Base-by-base conservation (phyloP, 345 rosid genomes). In the Salix suchowensis region DNA sequence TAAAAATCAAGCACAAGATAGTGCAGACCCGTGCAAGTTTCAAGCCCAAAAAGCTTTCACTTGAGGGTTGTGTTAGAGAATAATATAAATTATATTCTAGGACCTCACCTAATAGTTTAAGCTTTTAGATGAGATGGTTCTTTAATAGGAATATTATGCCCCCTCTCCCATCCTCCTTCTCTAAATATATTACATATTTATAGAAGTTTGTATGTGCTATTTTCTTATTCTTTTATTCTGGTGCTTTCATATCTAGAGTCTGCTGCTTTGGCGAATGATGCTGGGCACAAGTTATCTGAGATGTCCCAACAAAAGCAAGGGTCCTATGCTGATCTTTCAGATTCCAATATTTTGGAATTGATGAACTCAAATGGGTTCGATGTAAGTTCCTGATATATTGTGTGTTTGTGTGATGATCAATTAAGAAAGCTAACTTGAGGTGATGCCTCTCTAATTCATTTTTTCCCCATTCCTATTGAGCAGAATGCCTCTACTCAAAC, bases 401-500 rank as follows among this genome's bases (percentile, higher is more conserved):
- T 67, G 30, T 64, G 37, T 68, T 39, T 24, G 23, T 34, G 28
- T 62, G 23, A 12, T 66, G 50, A 10, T 16, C 39, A 46, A 13
- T 58, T 18, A 44, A 30, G 39, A 11, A 44, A 30, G 37, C 64
- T 44, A 69, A 68, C 74, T 71, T 60, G 75, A 75, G 32, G 55
- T 52, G 81, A 83, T 30, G 61, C 66, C 62, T 37, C 69, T 76
- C 58, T 60, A 64, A 81, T 82, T 77, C 69, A 37, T 64, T 66
- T 75, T 48, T 26, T 11, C 2, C 46, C 44, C 24, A 72, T 76
- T 84, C 62, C 30, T 67, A 11, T 78, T 54, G 75, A 70, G 79
- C 92, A 93, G 98, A 89, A 84, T 80, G 88, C 89, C 69, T 84
- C 99, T 26, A 92, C 92, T 72, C 88, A 83, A 79, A 83, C 87